A percentile compares a stretch with the other conserved stretches of the same genome.
Evolutionary conservation across 305 asterid genomes (phyloP).

Genomic region (Fraxinus paxiana): DNA sequence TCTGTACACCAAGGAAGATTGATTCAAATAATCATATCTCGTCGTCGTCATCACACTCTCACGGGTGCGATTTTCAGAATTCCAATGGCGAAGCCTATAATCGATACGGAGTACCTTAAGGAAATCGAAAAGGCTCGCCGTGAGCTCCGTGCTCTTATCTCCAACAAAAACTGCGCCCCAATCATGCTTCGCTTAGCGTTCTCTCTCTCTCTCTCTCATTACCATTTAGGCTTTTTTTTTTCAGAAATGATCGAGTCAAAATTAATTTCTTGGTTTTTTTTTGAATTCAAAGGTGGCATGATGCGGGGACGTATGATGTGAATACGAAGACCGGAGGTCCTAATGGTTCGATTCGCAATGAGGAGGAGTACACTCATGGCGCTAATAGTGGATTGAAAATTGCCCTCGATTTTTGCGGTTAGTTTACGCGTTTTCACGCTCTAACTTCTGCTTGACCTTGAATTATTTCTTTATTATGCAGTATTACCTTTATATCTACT

Average conservation of each 20-base stretch:
- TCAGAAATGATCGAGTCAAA: neutral
- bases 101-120: constrained; percentile 66
- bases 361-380: constrained; percentile 63
- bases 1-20: too few relatives aligned
- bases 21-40: neutral
- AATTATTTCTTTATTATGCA: neutral
- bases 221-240: neutral
- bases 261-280: neutral
- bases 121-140: constrained; percentile 83
- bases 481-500: neutral
- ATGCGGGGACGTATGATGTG: constrained; percentile 88
- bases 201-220: neutral
- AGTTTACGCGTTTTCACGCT: constrained; percentile 6
- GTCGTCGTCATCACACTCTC: neutral
- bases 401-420: constrained; percentile 88
- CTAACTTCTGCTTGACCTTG: neutral
- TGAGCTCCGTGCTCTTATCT: constrained; percentile 76
- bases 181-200: constrained; percentile 98
- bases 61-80: neutral
- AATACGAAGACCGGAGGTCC: constrained; percentile 84
- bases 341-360: constrained; percentile 80
- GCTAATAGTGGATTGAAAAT: constrained; percentile 81
- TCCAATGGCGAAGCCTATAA: constrained; percentile 50
- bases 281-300: constrained; percentile 71
- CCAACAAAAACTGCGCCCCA: constrained; percentile 82